phyloP scores from a whole-genome alignment of 176 grass and related monocot genomes.

The Cenchrus americanus region DNA sequence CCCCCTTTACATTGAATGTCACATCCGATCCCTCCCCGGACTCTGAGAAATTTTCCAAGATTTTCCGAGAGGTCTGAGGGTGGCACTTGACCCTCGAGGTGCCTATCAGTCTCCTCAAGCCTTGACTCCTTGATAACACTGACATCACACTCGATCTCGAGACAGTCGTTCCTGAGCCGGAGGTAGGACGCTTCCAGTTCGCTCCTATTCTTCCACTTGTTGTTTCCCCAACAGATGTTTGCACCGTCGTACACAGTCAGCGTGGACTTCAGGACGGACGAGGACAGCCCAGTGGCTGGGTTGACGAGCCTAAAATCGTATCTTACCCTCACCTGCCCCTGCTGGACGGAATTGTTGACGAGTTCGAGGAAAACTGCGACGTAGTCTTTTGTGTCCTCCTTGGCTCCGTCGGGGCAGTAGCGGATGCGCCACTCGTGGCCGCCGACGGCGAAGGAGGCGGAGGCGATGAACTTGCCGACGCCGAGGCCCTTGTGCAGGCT shows the following conservation, averaged over 20 bases:
- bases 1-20: not conserved
- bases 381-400: not conserved
- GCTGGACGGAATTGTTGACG: too few species aligned
- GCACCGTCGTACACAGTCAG: not conserved
- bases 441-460: not conserved
- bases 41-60: not conserved
- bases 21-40: not conserved
- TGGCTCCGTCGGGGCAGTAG: not conserved
- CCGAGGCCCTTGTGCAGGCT: not conserved
- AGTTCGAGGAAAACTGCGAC: too few species aligned
- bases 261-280: not conserved
- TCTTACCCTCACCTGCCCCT: too few species aligned
- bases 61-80: not conserved
- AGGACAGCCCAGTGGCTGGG: not conserved
- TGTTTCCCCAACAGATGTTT: fast-evolving
- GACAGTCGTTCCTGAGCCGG: not conserved
- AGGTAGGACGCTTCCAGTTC: not conserved
- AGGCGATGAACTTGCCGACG: not conserved
- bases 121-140: not conserved
- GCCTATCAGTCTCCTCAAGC: not conserved
- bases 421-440: not conserved
- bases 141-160: not conserved
- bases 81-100: not conserved
- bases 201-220: not conserved
- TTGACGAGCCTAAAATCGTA: too few species aligned